Evolutionary conservation across 371 early-diverging fungal genomes (phyloP).

Genomic region (Rhizopus delemar): DNA sequence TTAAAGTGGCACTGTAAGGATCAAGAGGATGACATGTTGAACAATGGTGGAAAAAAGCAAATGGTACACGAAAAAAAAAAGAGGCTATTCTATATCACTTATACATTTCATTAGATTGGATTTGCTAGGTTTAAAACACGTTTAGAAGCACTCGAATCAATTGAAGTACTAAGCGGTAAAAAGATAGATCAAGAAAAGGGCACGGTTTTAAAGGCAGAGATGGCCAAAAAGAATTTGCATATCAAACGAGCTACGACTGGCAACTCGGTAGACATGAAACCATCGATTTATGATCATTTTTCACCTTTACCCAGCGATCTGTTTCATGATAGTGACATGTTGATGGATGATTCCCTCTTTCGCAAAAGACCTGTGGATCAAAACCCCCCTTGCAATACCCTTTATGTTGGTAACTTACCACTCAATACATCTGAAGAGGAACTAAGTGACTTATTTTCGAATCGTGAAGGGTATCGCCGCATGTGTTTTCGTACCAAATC

Average conservation of each 20-base stretch:
- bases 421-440: conserved; percentile 86
- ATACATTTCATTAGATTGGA: conserved; percentile 33
- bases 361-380: conserved; percentile 58
- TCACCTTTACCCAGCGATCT: conserved; percentile 66
- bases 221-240: conserved; percentile 56
- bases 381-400: conserved; percentile 95
- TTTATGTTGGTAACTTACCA: conserved; percentile 94
- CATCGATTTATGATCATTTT: conserved; percentile 13
- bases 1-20: conserved; percentile 81
- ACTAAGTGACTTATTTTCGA: conserved; percentile 76
- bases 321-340: conserved; percentile 57
- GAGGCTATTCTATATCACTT: not conserved
- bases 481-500: conserved; percentile 85
- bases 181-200: conserved; percentile 43
- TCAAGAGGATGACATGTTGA: conserved; percentile 37
- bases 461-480: conserved; percentile 82
- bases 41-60: conserved; percentile 68
- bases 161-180: conserved; percentile 39
- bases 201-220: conserved; percentile 42
- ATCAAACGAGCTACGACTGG: conserved; percentile 32
- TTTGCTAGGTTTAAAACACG: conserved; percentile 49
- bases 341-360: conserved; percentile 37
- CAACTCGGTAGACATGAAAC: not conserved
- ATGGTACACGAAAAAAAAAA: conserved; percentile 65
- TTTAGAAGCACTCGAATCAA: conserved; percentile 40